Conservation (phyloP, 257 asterid species). For the Lavandula angustifolia region DNA sequence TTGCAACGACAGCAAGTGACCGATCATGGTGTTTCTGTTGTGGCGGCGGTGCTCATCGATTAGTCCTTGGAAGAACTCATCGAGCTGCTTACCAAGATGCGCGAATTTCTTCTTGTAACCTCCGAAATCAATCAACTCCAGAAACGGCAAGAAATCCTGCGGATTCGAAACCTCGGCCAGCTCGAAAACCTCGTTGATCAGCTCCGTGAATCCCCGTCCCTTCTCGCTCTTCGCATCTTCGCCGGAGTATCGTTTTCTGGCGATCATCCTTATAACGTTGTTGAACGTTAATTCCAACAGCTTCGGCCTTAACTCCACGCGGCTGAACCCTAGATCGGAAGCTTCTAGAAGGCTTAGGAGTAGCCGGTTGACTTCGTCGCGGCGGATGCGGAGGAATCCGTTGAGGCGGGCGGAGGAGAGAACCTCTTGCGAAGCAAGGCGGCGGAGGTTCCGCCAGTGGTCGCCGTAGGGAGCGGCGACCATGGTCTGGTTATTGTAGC, state of each 20-base stretch:
- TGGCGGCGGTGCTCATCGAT: conserved; percentile 37
- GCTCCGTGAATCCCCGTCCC: conserved; percentile 7
- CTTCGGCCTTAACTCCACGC: conserved; percentile 25
- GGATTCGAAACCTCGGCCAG: conserved; percentile 28
- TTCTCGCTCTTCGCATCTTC: conserved; percentile 11
- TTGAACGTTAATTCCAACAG: conserved; percentile 33
- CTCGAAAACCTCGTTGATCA: conserved; percentile 29
- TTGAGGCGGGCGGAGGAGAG: conserved; percentile 37
- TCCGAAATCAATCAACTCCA: conserved; percentile 41
- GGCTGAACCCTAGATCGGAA: not conserved
- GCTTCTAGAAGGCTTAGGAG: conserved; percentile 12
- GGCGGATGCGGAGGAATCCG: conserved; percentile 19
- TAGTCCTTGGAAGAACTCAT: conserved; percentile 27
- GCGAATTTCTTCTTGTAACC: conserved; percentile 28
- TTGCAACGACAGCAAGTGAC: conserved; percentile 38
- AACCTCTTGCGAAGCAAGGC: conserved; percentile 34
- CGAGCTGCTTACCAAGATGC: conserved; percentile 14
- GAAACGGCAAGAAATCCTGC: conserved; percentile 41
- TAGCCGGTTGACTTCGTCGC: conserved; percentile 28
- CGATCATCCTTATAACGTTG: conserved; percentile 36
- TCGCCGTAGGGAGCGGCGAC: conserved; percentile 38
- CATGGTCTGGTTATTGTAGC: conserved; percentile 33
- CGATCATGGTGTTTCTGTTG: conserved; percentile 35
- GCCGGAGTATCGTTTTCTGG: conserved; percentile 31
- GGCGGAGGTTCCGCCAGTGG: conserved; percentile 44